Conservation (phyloP, 108 stramenopile species). For the Nitzschia sp. region DNA sequence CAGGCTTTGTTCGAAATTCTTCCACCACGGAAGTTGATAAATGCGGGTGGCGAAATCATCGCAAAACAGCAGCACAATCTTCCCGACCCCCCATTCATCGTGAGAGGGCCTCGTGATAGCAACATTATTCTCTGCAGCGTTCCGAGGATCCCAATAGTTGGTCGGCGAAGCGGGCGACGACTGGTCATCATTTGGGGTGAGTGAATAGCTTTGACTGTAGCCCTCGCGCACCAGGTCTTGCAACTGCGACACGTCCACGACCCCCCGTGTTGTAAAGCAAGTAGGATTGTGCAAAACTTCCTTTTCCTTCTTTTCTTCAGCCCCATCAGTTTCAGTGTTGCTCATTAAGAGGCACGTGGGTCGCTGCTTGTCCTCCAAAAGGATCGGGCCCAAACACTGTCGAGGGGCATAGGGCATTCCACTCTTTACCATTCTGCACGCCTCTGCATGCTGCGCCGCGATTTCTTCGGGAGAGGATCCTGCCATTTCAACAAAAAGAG, state of each 20-base stretch:
- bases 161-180: conserved; percentile 24
- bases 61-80: conserved; percentile 93
- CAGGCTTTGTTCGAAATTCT: conserved; percentile 62
- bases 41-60: conserved; percentile 92
- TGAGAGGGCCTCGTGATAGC: conserved; percentile 84
- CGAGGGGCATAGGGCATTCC: conserved; percentile 49
- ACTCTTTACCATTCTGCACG: conserved; percentile 41
- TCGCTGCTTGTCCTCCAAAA: conserved; percentile 47
- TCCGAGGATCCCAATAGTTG: conserved; percentile 76
- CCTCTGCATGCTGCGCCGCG: conserved; percentile 67
- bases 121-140: conserved; percentile 85
- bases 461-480: conserved; percentile 76
- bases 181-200: conserved; percentile 2
- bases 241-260: conserved; percentile 59
- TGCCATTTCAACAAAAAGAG: conserved; percentile 41
- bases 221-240: conserved; percentile 70
- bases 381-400: conserved; percentile 62
- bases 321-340: too few relatives aligned
- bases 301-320: conserved; percentile 22
- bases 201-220: conserved; percentile 51
- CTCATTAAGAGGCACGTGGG: conserved; percentile 43
- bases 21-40: conserved; percentile 91
- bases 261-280: conserved; percentile 71
- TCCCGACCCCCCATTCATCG: conserved; percentile 96
- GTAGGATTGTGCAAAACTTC: conserved; percentile 21